phyloP scores from a whole-genome alignment of 164 flowering plant genomes.

The Stephania japonica region DNA sequence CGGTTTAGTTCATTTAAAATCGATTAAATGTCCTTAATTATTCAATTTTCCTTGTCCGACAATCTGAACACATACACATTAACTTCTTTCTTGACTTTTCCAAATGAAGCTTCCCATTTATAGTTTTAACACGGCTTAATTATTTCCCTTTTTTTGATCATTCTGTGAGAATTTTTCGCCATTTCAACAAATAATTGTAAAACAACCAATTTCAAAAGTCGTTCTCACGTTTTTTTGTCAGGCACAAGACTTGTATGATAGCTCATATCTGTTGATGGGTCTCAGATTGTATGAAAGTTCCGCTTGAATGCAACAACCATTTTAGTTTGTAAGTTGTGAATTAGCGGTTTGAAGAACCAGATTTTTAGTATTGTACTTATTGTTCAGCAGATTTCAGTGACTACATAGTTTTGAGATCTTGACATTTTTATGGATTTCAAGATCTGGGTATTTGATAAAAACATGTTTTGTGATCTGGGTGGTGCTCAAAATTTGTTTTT shows the following conservation, averaged over 20 bases:
- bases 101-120: background rate
- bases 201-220: background rate
- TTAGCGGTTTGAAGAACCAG: no score
- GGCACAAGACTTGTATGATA: background rate
- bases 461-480: background rate
- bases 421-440: background rate
- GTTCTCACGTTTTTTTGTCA: background rate
- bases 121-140: constrained; percentile 1
- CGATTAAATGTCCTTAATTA: background rate
- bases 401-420: background rate
- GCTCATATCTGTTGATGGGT: background rate
- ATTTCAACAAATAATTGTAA: background rate
- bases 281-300: background rate
- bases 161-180: background rate
- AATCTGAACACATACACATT: background rate
- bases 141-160: background rate
- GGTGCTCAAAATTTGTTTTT: background rate
- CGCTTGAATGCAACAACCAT: background rate
- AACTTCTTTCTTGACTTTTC: background rate
- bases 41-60: background rate
- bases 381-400: background rate
- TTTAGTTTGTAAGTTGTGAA: no score
- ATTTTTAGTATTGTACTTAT: background rate
- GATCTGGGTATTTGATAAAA: background rate
- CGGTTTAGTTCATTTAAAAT: background rate